Base-by-base conservation (phyloP, 768 basidiomycete species). In the Mycena crocata region DNA sequence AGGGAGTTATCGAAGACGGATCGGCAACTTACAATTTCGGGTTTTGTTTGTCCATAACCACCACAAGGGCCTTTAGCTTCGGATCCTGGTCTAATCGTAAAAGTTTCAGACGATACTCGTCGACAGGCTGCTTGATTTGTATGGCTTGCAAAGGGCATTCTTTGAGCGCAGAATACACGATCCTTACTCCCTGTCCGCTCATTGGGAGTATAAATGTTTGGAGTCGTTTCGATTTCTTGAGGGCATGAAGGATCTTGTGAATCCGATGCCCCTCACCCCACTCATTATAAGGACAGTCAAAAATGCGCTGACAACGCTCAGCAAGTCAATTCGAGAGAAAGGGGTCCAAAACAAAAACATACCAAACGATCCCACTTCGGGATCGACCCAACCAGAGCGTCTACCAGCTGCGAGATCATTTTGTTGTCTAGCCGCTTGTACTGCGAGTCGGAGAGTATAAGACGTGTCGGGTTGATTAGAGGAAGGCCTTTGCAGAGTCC, bases 401-500 rank as follows among this genome's bases (percentile, higher is more conserved):
- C 34, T 6, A 31, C 5, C 40, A 62, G 44, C 1, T 55, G 37
- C 17, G 32, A 45, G 32, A 32, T 19, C 32, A 62, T 55, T 21
- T 55, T 54, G 35, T 62, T 62, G 12, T 45, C 31, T 24, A 23
- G 4, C 28, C 24, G 32, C 24, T 21, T 32, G 21, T 12, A 12
- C 13, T 31, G 3, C 8, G 31, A 5, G 24, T 54, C 32, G 5
- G 4, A 23, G 17, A 62, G 14, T 13, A 62, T 62, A 10, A 62
- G 34, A 2, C 61, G 61, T 6, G 19, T 28, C 5, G 61, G 61
- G n/a, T 45, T 52, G 13, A 62, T 62, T 2, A 62, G 26, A 6
- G 10, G 1, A 31, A 62, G 51, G 12, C 61, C 61, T 35, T 55
- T 62, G 61, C 61, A 62, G 5, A 62, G 31, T 1, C 61, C 61